Base-by-base conservation (phyloP, 2,329 filamentous ascomycete species). In the Periglandula ipomoeae region DNA sequence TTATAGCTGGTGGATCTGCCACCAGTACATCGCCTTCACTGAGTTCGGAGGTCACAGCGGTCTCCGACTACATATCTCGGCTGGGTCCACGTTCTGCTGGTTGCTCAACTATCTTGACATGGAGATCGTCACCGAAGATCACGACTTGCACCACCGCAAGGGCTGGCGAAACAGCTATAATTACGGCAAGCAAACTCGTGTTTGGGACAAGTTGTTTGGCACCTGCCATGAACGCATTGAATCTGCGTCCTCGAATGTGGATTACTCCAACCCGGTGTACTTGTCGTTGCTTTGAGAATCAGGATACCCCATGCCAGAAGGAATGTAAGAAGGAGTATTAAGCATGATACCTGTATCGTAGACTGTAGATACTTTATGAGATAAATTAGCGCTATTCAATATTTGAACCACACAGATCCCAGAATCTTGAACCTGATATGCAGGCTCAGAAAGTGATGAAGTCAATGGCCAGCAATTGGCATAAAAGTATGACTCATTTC, bases 1-100 rank as follows among this genome's bases (percentile, higher is more conserved):
- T 53, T 71, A 71, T 46, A 68, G 71, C 41, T 71, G 67, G 64
- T 72, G 69, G 68, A 55, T 72, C 24, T 72, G 69, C 53, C 65
- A 70, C 46, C 59, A 68, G 48, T 72, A 70, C 47, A 60, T 72
- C 17, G 61, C 69, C 11, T 72, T 62, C 53, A 56, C 64, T 17
- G 67, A 70, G 51, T 49, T 70, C 10, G 59, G 59, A 24, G 67
- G 67, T 13, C 67, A 70, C 50, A 65, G 61, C 23, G 66, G 67
- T 1, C 41, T 71, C n/a, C 64, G 70, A 7, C 42, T 71, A 6
- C 63, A 63, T 41, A 56, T 61, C 1, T 58, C 59, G 1, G 60
- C 63, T 1, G 63, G 67, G 0, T 59, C 60, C 1, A 63, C 65
- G 0, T 51, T 67, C 7, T 58, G 55, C 9, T 65, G 60, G 56